Evolutionary conservation across 1,139 yeast genomes (phyloP).

Genomic region (Candida tetrigidarum): DNA sequence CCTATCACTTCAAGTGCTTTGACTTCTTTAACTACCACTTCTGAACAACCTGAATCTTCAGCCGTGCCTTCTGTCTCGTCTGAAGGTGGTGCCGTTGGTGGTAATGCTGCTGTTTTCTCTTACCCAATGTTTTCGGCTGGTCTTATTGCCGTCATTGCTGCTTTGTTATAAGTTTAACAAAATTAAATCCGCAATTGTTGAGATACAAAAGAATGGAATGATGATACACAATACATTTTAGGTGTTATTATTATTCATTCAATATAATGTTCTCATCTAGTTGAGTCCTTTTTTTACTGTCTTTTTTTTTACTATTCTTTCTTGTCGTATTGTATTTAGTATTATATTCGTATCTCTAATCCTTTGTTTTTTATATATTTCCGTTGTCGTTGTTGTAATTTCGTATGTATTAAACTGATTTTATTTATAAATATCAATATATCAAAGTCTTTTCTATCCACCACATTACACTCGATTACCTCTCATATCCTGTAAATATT

Average conservation of each 20-base stretch:
- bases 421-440: too few relatives aligned
- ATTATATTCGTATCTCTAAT: conserved; percentile 1
- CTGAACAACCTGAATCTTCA: conserved; percentile 9
- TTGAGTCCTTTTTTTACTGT: conserved; percentile 27
- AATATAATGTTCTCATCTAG: conserved; percentile 41
- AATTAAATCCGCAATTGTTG: too few relatives aligned
- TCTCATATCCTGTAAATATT: conserved; percentile 45
- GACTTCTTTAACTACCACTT: not conserved
- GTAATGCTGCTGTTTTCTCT: conserved; percentile 21
- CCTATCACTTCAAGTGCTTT: not conserved
- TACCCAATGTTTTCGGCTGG: conserved; percentile 48
- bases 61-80: conserved; percentile 9
- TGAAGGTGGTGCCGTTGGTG: conserved; percentile 33
- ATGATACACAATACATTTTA: not conserved
- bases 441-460: too few relatives aligned
- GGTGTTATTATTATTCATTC: conserved; percentile 3
- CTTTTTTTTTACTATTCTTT: not conserved
- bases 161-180: conserved; percentile 32
- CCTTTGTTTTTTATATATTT: not conserved
- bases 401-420: not conserved
- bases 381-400: not conserved
- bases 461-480: conserved; percentile 34
- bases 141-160: conserved; percentile 50
- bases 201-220: not conserved
- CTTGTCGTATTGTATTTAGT: not conserved